A percentile compares a stretch with the other conserved stretches of the same genome.
Evolutionary conservation across 2,329 filamentous ascomycete genomes (phyloP).

Genomic region (Microascus cirrosus): DNA sequence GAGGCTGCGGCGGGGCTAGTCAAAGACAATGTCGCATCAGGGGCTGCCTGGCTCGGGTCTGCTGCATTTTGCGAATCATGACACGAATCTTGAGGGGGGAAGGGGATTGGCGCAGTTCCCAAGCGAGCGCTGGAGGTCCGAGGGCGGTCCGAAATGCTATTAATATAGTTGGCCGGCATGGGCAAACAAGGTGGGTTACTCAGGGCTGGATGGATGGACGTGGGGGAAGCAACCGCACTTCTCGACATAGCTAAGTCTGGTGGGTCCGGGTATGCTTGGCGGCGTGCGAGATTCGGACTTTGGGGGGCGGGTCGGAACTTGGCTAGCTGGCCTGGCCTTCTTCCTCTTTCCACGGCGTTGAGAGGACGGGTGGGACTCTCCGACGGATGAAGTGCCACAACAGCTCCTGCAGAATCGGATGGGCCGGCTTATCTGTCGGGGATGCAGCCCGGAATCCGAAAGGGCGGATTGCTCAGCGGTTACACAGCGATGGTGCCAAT

Average conservation of each 20-base stretch:
- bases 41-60: slow-evolving; percentile 4
- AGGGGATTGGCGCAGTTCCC: slow-evolving; percentile 10
- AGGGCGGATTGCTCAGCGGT: background rate
- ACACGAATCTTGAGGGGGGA: slow-evolving; percentile 7
- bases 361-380: background rate
- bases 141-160: slow-evolving; percentile 12
- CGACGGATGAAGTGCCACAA: background rate
- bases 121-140: slow-evolving; percentile 13
- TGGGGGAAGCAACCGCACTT: slow-evolving; percentile 29
- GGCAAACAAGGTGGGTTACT: slow-evolving; percentile 18
- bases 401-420: background rate
- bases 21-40: slow-evolving; percentile 4
- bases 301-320: background rate
- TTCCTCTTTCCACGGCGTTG: background rate
- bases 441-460: background rate
- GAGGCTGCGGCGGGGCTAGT: slow-evolving; percentile 1
- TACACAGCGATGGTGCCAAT: background rate
- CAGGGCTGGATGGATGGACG: slow-evolving; percentile 39
- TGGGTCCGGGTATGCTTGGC: slow-evolving; percentile 6
- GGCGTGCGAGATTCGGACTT: background rate
- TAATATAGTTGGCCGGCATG: slow-evolving; percentile 14
- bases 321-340: background rate
- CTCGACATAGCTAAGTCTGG: slow-evolving; percentile 19
- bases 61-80: slow-evolving; percentile 10
- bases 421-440: background rate